Percentiles rank a stretch among this genome's conserved stretches.
Conservation (phyloP, 805 yeast genomes). For the Kazachstania psychrophila region DNA sequence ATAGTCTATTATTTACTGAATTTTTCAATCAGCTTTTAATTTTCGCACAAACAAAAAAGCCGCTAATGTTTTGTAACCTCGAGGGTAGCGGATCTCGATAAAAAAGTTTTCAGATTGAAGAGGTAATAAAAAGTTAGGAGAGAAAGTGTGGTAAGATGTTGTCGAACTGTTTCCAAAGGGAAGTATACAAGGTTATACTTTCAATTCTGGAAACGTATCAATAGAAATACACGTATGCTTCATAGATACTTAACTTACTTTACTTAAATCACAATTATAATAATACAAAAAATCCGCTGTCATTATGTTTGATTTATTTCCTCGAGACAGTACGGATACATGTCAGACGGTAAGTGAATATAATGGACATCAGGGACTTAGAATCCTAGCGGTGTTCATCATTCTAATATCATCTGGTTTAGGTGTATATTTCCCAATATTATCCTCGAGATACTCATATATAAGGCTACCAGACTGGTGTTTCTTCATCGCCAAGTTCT, state of each 20-base stretch:
- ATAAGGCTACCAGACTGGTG: slow-evolving; percentile 52
- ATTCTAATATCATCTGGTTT: slow-evolving; percentile 45
- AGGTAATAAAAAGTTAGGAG: too few relatives aligned
- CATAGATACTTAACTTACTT: too few relatives aligned
- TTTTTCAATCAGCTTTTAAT: too few relatives aligned
- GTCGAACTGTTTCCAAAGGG: too few relatives aligned
- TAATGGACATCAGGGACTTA: slow-evolving; percentile 32
- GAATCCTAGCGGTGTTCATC: slow-evolving; percentile 56
- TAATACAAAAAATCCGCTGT: too few relatives aligned
- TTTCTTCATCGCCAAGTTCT: slow-evolving; percentile 61
- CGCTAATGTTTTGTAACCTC: not conserved
- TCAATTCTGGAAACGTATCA: too few relatives aligned
- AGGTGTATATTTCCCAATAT: slow-evolving; percentile 54
- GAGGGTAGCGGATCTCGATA: not conserved
- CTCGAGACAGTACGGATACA: slow-evolving; percentile 3
- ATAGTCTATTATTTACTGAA: too few relatives aligned
- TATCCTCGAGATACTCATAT: slow-evolving; percentile 50
- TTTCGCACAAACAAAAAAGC: not conserved
- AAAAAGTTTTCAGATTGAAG: too few relatives aligned
- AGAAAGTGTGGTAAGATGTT: too few relatives aligned
- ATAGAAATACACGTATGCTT: too few relatives aligned
- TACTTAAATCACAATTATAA: too few relatives aligned
- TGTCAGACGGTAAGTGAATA: slow-evolving; percentile 38
- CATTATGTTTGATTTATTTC: not conserved
- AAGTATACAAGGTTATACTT: too few relatives aligned